Conservation (phyloP, 1,284 basidiomycete genomes). For the Taiwanofungus camphoratus region DNA sequence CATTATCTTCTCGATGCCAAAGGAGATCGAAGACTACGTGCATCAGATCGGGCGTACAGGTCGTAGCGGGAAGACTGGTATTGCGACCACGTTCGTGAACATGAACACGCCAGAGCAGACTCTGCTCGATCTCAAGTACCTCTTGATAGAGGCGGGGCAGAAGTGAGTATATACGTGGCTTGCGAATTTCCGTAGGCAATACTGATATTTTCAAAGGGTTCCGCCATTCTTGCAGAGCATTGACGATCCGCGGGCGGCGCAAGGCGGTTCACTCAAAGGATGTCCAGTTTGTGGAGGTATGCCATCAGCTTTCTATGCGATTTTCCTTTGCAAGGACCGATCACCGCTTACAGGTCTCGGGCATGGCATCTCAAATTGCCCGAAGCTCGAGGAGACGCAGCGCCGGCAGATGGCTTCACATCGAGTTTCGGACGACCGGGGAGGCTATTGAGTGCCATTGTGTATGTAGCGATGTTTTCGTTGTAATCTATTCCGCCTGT, state of each 20-base stretch:
- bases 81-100: slow-evolving; percentile 99
- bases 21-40: slow-evolving; percentile 98
- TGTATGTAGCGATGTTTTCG: neutral
- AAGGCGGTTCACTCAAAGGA: slow-evolving; percentile 74
- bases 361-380: slow-evolving; percentile 90
- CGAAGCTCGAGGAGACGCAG: slow-evolving; percentile 93
- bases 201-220: slow-evolving; percentile 50
- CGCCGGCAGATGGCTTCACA: slow-evolving; percentile 86
- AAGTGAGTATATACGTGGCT: slow-evolving; percentile 56
- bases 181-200: slow-evolving; percentile 6
- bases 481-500: neutral
- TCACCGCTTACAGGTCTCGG: slow-evolving; percentile 62
- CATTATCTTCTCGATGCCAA: slow-evolving; percentile 98
- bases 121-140: slow-evolving; percentile 92
- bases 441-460: slow-evolving; percentile 39
- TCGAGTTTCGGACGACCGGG: slow-evolving; percentile 58
- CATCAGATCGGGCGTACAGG: slow-evolving; percentile 99
- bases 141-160: slow-evolving; percentile 96
- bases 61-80: slow-evolving; percentile 95
- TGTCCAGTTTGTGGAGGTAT: slow-evolving; percentile 95
- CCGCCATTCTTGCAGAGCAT: slow-evolving; percentile 92
- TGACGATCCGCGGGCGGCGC: slow-evolving; percentile 84
- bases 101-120: slow-evolving; percentile 97
- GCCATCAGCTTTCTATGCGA: slow-evolving; percentile 13
- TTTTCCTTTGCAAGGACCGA: neutral